Base-by-base conservation (phyloP, 2,329 filamentous ascomycete species). In the Penicillium sp. region DNA sequence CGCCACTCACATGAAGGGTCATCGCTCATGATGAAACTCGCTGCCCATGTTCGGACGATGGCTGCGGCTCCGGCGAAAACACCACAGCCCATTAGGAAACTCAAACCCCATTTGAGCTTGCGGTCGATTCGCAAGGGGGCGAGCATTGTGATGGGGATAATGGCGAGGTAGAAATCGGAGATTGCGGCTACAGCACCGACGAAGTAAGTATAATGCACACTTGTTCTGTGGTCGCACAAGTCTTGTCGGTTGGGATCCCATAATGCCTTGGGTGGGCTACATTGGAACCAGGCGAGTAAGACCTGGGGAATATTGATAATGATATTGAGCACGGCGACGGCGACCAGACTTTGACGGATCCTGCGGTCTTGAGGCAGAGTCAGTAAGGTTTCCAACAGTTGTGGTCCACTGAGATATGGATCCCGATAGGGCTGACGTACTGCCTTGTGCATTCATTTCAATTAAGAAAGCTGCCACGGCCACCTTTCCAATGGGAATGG, bases 41-140 rank as follows among this genome's bases (percentile, higher is more conserved):
- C 61, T 14, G 61, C 63, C 60, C 60, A 63, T 16, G 62, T 60
- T 21, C 62, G 55, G 29, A 64, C 59, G n/a, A 64, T 61, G 5
- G 62, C 62, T 8, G 62, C 62, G 3, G 50, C 61, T n/a, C 60
- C 62, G 16, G 62, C 62, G 37, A 64, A 64, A 2, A 64, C 54
- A 52, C 62, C 62, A 9, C 59, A 61, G 16, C 62, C 61, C 62
- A 64, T 64, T 11, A 64, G 55, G 53, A 64, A 64, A 49, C 60
- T 61, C 6, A 64, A 39, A 29, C 62, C 62, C 62, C 62, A 64
- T 57, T 64, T 64, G 14, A 64, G 47, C 41, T 60, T 64, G 39
- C 55, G 57, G 44, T 63, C 62, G 13, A 64, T 61, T 4, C 47
- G 46, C 13, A 64, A 39, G 1, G 62, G 62, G 1, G 59, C 22